phyloP scores from a whole-genome alignment of 2,329 filamentous ascomycete species.

The Eutypella sp. region DNA sequence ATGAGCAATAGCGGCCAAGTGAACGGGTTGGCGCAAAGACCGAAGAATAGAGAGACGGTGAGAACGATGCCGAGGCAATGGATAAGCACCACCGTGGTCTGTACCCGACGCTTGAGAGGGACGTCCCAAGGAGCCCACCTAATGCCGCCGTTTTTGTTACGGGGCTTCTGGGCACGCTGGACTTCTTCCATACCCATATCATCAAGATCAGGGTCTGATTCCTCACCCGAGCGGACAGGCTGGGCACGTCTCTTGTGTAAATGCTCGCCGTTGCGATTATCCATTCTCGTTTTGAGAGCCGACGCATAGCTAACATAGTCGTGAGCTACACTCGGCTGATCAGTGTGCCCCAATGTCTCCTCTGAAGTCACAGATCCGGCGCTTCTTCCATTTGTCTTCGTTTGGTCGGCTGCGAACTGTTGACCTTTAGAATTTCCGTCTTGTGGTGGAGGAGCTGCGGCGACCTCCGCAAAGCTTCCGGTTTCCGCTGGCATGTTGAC shows the following conservation, averaged over 20 bases:
- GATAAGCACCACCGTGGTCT: conserved; percentile 72
- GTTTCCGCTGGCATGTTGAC: not conserved
- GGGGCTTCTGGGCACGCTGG: conserved; percentile 16
- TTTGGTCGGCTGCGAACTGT: not conserved
- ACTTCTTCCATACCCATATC: conserved; percentile 25
- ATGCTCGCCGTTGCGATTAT: conserved; percentile 1
- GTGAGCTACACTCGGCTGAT: conserved; percentile 1
- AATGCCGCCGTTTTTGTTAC: conserved; percentile 46
- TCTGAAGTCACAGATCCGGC: not conserved
- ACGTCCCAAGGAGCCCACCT: conserved; percentile 79
- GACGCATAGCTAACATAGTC: conserved; percentile 10
- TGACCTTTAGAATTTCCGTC: not conserved
- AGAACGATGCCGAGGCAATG: conserved; percentile 69
- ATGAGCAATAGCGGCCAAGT: conserved; percentile 74
- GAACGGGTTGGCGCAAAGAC: conserved; percentile 85
- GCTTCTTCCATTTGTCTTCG: not conserved
- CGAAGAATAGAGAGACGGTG: conserved; percentile 77
- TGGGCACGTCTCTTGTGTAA: not conserved
- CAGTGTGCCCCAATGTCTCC: conserved; percentile 3
- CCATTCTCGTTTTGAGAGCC: conserved; percentile 11
- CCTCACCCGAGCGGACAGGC: conserved; percentile 22
- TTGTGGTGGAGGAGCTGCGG: not conserved
- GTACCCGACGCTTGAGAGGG: conserved; percentile 64
- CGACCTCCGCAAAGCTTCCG: not conserved
- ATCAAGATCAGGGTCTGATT: conserved; percentile 29